These are phyloP conservation scores for Tylopilus sp. DNA, from an alignment of 768 basidiomycete genomes.

Conservation along the genomic window DNA sequence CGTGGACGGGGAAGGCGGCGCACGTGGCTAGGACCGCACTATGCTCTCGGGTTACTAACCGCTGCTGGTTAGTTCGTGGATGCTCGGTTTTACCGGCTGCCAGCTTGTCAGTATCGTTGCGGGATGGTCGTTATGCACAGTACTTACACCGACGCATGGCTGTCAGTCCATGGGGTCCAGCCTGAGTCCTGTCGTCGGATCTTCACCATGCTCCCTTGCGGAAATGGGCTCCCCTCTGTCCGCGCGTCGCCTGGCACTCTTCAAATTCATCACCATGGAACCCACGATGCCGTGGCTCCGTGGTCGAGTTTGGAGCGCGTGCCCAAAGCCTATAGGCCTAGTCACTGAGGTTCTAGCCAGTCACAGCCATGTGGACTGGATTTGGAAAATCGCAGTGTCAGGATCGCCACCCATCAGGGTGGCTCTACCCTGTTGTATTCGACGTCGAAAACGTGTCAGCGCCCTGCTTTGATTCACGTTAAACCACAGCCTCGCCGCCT, in stretches of 20 bases:
- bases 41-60: neutral
- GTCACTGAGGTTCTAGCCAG: neutral
- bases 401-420: constrained; percentile 26
- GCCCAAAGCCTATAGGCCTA: neutral
- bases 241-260: constrained; percentile 11
- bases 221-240: constrained; percentile 1
- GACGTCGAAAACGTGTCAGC: constrained; percentile 30
- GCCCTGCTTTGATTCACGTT: neutral
- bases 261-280: constrained; percentile 25
- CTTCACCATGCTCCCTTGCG: constrained; percentile 1
- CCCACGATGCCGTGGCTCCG: constrained; percentile 13
- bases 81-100: neutral
- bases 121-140: constrained; percentile 2
- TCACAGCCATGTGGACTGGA: neutral
- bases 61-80: neutral
- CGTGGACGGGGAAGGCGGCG: constrained; percentile 1
- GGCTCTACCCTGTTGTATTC: neutral
- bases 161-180: constrained; percentile 8
- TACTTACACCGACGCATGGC: neutral
- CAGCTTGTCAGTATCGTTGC: constrained; percentile 1
- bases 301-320: constrained; percentile 2
- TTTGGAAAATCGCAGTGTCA: constrained; percentile 2
- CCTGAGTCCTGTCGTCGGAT: neutral
- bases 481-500: constrained; percentile 12
- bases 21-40: constrained; percentile 3